Evolutionary conservation across 2,329 filamentous ascomycete species (phyloP).

Genomic region (Sporothrix pallida): DNA sequence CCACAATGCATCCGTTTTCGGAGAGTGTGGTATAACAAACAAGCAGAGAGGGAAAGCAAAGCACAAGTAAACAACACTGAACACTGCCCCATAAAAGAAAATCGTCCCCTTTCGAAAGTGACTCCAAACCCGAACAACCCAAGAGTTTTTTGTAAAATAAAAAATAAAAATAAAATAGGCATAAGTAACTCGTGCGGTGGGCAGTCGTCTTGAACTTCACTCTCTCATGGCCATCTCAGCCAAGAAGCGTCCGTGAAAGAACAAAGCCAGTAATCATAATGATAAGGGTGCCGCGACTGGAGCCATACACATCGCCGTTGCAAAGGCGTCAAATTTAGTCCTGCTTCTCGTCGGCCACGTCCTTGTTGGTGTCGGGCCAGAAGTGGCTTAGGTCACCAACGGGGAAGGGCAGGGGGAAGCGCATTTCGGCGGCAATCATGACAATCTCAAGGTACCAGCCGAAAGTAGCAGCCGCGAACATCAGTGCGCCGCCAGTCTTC

Average conservation of each 20-base stretch:
- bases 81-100: not conserved
- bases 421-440: constrained; percentile 60
- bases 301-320: not conserved
- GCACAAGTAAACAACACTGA: not conserved
- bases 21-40: not conserved
- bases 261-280: not conserved
- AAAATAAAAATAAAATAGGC: not conserved
- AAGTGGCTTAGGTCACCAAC: constrained; percentile 58
- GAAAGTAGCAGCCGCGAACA: constrained; percentile 54
- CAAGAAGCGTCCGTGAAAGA: not conserved
- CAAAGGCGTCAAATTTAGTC: not conserved
- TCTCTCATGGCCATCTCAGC: not conserved
- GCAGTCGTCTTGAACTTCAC: not conserved
- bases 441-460: constrained; percentile 61
- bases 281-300: not conserved
- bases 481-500: constrained; percentile 50
- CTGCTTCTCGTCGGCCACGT: constrained; percentile 35
- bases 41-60: not conserved
- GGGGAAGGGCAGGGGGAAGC: constrained; percentile 54
- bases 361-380: constrained; percentile 51
- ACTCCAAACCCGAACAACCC: not conserved
- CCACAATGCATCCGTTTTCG: not conserved
- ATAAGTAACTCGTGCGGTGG: not conserved
- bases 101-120: not conserved
- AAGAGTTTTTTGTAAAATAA: not conserved